Evolutionary conservation across 345 rosid genomes (phyloP), one percentile per base, ranked within the genome.

Genomic region (Eucalyptus marginata): DNA sequence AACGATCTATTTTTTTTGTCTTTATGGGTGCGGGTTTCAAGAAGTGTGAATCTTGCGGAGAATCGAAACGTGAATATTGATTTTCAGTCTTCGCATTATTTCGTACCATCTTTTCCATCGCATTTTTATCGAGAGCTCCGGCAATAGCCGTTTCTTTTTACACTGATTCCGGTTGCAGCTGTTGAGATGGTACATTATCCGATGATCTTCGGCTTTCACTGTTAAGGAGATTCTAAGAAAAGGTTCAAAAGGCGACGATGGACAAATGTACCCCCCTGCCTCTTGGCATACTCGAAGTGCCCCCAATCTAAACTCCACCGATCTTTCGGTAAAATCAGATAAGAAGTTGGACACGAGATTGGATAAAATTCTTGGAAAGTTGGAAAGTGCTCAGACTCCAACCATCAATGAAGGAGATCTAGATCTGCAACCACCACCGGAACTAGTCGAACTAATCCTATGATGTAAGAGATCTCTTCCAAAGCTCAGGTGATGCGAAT

Each of bases 211-310:
- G 68, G 31, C 68, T 62, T 62, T 62, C 33, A 62, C 58, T 3
- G 10, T 52, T 20, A 7, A 18, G 31, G 68, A 27, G 68, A 27
- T n/a, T 64, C 16, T 7, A 14, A 7, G 0, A 15, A 14, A 15
- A 14, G 5, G 18, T 31, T 64, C 40, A 14, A n/a, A 64, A n/a
- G 16, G 40, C n/a, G 9, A 64, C 40, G 40, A n/a, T 33, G 44
- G 44, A 33, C 13, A 17, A 68, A 33, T 33, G 10, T 68, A 33
- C 0, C 12, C 43, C 6, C 18, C 3, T 7, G 2, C 0, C 12
- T 31, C 36, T 16, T n/a, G 8, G 10, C 79, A 16, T 66, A 9
- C 22, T n/a, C 10, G 3, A 64, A 64, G 36, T n/a, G 18, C 36
- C 71, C 64, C 71, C 36, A 64, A 64, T 66, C 43, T 8, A 31